Evolutionary conservation across 768 basidiomycete genomes (phyloP).

Genomic region (Cyclocybe cylindracea): DNA sequence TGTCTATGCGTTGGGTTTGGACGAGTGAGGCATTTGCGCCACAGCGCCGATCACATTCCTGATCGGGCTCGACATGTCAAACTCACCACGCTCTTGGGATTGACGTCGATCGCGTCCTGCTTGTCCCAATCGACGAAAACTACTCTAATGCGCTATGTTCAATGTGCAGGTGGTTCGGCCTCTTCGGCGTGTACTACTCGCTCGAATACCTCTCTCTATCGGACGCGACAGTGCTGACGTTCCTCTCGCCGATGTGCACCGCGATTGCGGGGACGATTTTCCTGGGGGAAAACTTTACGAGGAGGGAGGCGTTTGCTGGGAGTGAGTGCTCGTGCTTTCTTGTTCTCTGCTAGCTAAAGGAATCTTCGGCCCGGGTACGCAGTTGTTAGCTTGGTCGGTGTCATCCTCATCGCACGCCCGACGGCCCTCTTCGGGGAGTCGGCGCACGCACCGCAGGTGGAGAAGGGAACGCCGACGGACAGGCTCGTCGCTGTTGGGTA

Average conservation of each 20-base stretch:
- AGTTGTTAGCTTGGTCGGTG: constrained; percentile 73
- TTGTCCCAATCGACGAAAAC: neutral
- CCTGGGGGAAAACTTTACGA: constrained; percentile 59
- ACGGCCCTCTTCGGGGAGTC: constrained; percentile 64
- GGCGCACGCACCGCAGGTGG: constrained; percentile 10
- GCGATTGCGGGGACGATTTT: constrained; percentile 58
- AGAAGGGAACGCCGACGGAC: constrained; percentile 32
- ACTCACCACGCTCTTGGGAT: no score
- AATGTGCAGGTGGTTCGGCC: constrained; percentile 61
- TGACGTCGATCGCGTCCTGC: neutral
- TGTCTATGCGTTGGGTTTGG: neutral
- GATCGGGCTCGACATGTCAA: no score
- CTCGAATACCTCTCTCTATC: constrained; percentile 76
- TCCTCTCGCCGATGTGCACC: constrained; percentile 68
- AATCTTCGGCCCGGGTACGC: neutral
- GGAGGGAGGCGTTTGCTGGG: constrained; percentile 53
- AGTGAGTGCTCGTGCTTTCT: constrained; percentile 24
- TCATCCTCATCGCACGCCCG: constrained; percentile 81
- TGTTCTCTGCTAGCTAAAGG: neutral
- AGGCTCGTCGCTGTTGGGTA: constrained; percentile 65
- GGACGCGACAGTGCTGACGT: constrained; percentile 77
- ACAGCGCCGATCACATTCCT: no score
- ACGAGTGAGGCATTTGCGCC: no score
- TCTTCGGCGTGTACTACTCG: constrained; percentile 71
- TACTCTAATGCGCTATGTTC: neutral